Evolutionary conservation across 257 asterid species (phyloP), one percentile per base, ranked within the genome.

Genomic region (Solanum chmielewskii): DNA sequence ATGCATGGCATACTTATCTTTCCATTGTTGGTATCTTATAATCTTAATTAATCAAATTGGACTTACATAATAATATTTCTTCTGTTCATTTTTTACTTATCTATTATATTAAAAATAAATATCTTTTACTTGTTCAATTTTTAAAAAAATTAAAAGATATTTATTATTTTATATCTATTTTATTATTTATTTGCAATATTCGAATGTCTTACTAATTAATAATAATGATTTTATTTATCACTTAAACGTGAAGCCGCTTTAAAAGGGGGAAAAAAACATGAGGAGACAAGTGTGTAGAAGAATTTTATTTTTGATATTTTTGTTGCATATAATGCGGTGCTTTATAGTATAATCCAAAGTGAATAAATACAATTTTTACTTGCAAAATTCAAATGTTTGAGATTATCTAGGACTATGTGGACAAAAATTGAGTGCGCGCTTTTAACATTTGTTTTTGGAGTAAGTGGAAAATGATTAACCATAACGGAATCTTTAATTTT

Each of bases 241-340:
- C 60, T 52, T 52, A 52, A 52, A 52, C 27, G 27, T 60, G 69
- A 60, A 60, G 88, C 98, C 91, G 95, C 97, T 94, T 91, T 96
- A 91, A 93, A 93, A 93, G 2, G 18, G 12, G 4, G 3, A 23
- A 60, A 90, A 84, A 13, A 35, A 35, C 47, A 86, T 85, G 93
- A 93, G 77, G 92, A 87, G 96, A 96, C 98, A 93, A 86, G 71
- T 41, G 11, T 52, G 39, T 82, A 25, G 88, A 86, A 86, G 81
- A 66, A 81, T 81, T 70, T 64, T 76, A 23, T 87, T 78, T 78
- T 20, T 89, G 83, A 85, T 77, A 25, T 90, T 86, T 87, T 78
- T 86, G 83, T 83, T 88, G 94, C 97, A 90, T 90, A 91, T 85
- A 93, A 93, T 66, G 88, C 94, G 97, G 97, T 94, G 98, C 94